Evolutionary conservation across 805 yeast species (phyloP), one percentile per base, ranked within the genome.

Genomic region (Saturnispora sekii): DNA sequence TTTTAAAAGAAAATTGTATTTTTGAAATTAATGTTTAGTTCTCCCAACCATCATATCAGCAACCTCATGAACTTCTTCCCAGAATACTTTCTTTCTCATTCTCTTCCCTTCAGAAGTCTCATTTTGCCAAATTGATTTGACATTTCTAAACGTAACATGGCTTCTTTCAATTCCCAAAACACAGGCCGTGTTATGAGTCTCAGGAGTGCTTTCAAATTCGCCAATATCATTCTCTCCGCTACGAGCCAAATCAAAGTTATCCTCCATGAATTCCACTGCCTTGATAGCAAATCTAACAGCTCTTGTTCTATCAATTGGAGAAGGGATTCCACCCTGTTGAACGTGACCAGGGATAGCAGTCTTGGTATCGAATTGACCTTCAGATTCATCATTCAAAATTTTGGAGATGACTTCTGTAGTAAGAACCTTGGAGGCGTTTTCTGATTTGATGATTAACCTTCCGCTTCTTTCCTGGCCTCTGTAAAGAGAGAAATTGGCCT

Each of bases 1-100:
- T 21, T 21, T 21, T 21, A 5, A 5, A 21, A 21, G 26, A 21
- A 21, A 21, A 21, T 21, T 21, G 26, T 21, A 21, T 21, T 21
- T 21, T 21, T 21, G 7, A 21, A 21, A 6, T 21, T 21, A 21
- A 21, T 21, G 26, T 21, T 21, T 21, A 21, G 26, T 72, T 64
- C 94, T 77, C 34, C 90, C 93, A 35, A 83, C 95, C 61, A 90
- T 69, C 65, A 79, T 81, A 67, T 88, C 95, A 46, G 90, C 84
- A 59, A 85, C 76, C 41, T 80, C 82, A 58, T 94, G 74, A 42
- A 81, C 68, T 29, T 70, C 70, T 40, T 72, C 69, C 98, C 98
- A 93, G 65, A 84, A 87, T 41, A 88, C 81, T 47, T 70, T 67
- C 70, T 85, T 88, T 56, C 97, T 95, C 76, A 93, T 81, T 71